phyloP scores from a whole-genome alignment of 2,329 filamentous ascomycete species.

The Colletotrichum theobromicola region DNA sequence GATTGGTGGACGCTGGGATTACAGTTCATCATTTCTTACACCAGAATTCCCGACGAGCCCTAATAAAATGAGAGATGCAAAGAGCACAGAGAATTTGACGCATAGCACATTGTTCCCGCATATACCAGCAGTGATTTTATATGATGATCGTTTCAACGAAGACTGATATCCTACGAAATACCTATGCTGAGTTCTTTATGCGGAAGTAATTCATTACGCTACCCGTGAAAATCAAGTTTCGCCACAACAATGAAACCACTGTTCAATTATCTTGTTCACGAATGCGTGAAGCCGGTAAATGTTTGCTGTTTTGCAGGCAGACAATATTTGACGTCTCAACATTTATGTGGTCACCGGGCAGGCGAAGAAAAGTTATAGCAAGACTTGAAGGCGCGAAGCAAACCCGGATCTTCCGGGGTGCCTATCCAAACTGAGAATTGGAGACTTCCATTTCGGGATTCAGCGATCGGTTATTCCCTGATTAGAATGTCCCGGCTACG shows the following conservation, averaged over 20 bases:
- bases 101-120: background rate
- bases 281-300: background rate
- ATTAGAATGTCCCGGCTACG: background rate
- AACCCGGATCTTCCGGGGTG: background rate
- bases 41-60: background rate
- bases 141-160: background rate
- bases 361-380: background rate
- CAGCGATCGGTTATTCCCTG: background rate
- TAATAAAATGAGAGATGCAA: background rate
- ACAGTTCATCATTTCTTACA: background rate
- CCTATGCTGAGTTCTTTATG: background rate
- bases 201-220: background rate
- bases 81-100: background rate
- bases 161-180: background rate
- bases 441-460: background rate
- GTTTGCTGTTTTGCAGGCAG: background rate
- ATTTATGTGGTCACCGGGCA: background rate
- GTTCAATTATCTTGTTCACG: background rate
- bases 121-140: background rate
- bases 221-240: background rate
- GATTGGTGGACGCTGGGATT: background rate
- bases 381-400: background rate
- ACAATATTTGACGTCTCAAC: background rate
- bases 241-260: fast-evolving
- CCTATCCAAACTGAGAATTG: background rate